Conservation (phyloP, 1,139 yeast genomes). For the Suhomyces ambrosiae region DNA sequence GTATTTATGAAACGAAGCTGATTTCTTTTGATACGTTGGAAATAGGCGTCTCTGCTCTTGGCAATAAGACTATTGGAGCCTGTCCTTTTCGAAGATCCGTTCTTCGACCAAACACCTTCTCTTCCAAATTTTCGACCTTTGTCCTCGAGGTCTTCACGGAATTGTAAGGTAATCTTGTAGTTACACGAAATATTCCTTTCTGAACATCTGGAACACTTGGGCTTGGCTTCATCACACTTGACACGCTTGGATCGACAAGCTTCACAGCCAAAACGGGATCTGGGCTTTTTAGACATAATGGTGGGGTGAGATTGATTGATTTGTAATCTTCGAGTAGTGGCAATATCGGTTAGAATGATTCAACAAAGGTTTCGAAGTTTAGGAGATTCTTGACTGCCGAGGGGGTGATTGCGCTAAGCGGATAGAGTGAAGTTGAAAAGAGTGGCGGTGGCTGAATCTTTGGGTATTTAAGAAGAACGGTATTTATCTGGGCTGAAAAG, state of each 20-base stretch:
- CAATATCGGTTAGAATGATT: no score
- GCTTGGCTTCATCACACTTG: conserved; percentile 51
- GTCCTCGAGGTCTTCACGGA: conserved; percentile 32
- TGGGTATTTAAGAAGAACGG: no score
- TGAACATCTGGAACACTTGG: conserved; percentile 41
- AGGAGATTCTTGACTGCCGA: no score
- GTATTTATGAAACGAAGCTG: conserved; percentile 25
- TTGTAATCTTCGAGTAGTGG: conserved; percentile 26
- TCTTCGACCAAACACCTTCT: conserved; percentile 34
- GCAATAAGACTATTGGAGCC: conserved; percentile 13
- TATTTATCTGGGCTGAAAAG: no score
- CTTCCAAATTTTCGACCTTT: conserved; percentile 35
- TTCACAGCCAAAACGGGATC: conserved; percentile 21
- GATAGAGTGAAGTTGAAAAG: no score
- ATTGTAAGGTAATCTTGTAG: conserved; percentile 24
- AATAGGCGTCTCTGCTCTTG: conserved; percentile 18
- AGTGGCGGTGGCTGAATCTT: no score
- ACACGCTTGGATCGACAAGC: conserved; percentile 22
- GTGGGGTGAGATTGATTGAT: conserved; percentile 15
- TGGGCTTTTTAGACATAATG: conserved; percentile 10
- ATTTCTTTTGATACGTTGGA: conserved; percentile 18
- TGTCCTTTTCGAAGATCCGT: neutral
- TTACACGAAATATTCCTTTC: conserved; percentile 33
- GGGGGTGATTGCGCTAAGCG: neutral
- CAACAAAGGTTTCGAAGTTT: no score